These are phyloP conservation scores for Phytophthora citrophthora DNA, from an alignment of 352 stramenopile genomes.

Conservation along the genomic window DNA sequence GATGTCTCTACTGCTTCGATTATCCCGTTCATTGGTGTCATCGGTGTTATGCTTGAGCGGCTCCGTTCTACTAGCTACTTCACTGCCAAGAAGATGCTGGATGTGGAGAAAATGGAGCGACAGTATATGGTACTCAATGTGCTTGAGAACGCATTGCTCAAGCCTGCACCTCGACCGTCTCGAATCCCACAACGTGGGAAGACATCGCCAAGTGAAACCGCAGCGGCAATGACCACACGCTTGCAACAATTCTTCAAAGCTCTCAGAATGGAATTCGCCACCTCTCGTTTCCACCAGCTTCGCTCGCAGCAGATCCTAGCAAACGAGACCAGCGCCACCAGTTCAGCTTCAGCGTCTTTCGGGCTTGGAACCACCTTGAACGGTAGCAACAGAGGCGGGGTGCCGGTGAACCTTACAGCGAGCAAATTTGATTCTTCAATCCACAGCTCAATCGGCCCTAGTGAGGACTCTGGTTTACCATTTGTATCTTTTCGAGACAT, in stretches of 20 bases:
- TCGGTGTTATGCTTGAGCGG: conserved; percentile 72
- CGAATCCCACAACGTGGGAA: conserved; percentile 23
- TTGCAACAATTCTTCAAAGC: conserved; percentile 47
- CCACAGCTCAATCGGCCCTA: conserved; percentile 11
- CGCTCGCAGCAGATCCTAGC: conserved; percentile 63
- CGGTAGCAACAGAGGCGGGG: conserved; percentile 17
- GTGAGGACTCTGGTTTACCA: conserved; percentile 29
- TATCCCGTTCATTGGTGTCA: conserved; percentile 80
- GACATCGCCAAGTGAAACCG: conserved; percentile 21
- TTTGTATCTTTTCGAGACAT: conserved; percentile 61
- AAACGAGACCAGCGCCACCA: conserved; percentile 30
- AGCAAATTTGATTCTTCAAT: conserved; percentile 14
- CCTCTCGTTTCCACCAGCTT: conserved; percentile 47
- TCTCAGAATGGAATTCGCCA: conserved; percentile 52
- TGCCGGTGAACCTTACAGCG: conserved; percentile 2
- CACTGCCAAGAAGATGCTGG: conserved; percentile 39
- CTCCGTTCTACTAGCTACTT: conserved; percentile 59
- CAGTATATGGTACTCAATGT: conserved; percentile 60
- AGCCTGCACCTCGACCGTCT: conserved; percentile 30
- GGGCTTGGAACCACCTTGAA: conserved; percentile 17
- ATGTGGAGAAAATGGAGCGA: conserved; percentile 69
- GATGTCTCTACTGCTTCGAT: conserved; percentile 34
- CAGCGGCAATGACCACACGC: conserved; percentile 14
- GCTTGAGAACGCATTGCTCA: conserved; percentile 53
- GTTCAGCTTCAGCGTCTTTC: conserved; percentile 24